phyloP scores from a whole-genome alignment of 805 yeast species.

The Kazachstania taianensis region DNA sequence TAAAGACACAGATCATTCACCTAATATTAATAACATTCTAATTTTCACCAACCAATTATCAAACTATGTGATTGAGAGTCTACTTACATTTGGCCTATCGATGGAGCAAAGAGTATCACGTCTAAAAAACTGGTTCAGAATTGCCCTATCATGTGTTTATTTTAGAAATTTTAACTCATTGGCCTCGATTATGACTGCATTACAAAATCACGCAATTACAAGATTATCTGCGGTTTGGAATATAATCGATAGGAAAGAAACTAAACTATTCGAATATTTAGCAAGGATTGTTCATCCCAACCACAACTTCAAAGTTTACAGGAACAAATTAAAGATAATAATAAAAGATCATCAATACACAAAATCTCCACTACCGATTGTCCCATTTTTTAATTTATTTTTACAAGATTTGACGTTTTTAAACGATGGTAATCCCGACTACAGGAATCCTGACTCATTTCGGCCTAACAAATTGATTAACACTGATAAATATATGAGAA shows the following conservation, averaged over 20 bases:
- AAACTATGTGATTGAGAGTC: conserved; percentile 61
- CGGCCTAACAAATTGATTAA: conserved; percentile 45
- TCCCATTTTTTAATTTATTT: conserved; percentile 67
- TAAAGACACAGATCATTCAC: conserved; percentile 47
- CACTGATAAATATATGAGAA: conserved; percentile 61
- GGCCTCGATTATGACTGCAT: conserved; percentile 67
- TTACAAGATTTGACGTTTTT: conserved; percentile 72
- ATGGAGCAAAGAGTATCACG: conserved; percentile 43
- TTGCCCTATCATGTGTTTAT: conserved; percentile 62
- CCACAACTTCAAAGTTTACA: conserved; percentile 59
- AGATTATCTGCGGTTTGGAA: conserved; percentile 54
- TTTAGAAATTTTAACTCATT: conserved; percentile 68
- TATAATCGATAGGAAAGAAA: conserved; percentile 47
- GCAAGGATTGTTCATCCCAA: conserved; percentile 64
- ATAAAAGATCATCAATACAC: conserved; percentile 30
- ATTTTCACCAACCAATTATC: conserved; percentile 63
- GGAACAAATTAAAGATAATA: conserved; percentile 50
- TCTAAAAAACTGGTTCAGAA: conserved; percentile 61
- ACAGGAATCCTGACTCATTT: conserved; percentile 47
- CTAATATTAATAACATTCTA: conserved; percentile 51
- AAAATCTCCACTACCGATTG: conserved; percentile 43
- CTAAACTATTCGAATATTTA: conserved; percentile 51
- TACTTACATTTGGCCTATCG: conserved; percentile 41
- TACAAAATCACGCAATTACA: conserved; percentile 63
- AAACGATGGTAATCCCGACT: conserved; percentile 71